Base-by-base conservation (phyloP, 2,329 filamentous ascomycete genomes). In the Blastomyces silverae region DNA sequence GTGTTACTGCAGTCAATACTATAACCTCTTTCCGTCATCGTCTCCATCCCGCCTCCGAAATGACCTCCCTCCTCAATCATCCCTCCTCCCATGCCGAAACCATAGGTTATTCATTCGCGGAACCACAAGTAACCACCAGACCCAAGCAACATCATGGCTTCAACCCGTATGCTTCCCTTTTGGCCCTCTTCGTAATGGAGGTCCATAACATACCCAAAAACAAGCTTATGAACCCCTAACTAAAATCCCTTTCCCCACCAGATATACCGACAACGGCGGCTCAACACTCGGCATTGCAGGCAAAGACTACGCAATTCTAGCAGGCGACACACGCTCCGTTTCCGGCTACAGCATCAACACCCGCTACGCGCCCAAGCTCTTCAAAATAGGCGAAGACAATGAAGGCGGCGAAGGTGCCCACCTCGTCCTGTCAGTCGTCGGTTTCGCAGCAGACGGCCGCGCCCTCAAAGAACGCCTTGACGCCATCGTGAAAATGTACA, bases 301-400 rank as follows among this genome's bases (percentile, higher is more conserved):
- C 71, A 87, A 87, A 75, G 90, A 95, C 82, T 99, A 97, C 83
- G 87, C 92, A 75, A 95, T 99, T 80, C 87, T 99, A 77, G 94
- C 94, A 56, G 94, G 95, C 79, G 94, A 99, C 82, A 99, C 94
- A 72, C 90, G 94, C 76, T 91, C 91, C 74, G 96, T 92, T 64
- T 89, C 90, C 69, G 94, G 95, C 76, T 99, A 96, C 87, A 97
- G 89, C 84, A 99, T 99, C 88, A 97, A 99, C 86, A 92, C 92
- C 66, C 90, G 94, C 73, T 93, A 90, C 82, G 86, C 89, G 66
- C 94, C 94, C 65, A 99, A 99, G 81, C 89, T 99, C 68, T 99
- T 96, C 86, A 92, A 90, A 80, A 95, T 99, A 71, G 94, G 95
- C 66, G 94, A 93, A 63, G 91, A 92, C 66, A 92, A 90, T 53